Percentiles rank a stretch among this genome's conserved stretches.
Evolutionary conservation across 192 early-diverging fungal genomes (phyloP).

Genomic region (Umbelopsis ramanniana): DNA sequence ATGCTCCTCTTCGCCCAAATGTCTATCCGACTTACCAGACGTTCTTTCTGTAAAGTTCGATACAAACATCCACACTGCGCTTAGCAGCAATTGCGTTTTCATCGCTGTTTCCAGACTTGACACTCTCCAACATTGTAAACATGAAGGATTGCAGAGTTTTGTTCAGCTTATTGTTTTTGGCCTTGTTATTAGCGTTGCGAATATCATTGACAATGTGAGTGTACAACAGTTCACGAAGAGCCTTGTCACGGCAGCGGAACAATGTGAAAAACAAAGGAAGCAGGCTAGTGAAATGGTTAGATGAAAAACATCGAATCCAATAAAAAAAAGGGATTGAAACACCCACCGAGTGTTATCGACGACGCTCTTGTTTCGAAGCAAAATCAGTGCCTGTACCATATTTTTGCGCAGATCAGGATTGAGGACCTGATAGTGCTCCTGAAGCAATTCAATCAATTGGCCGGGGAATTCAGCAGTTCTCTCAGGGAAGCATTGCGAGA

Average conservation of each 20-base stretch:
- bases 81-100: constrained; percentile 92
- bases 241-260: constrained; percentile 93
- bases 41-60: constrained; percentile 95
- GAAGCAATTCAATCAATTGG: constrained; percentile 83
- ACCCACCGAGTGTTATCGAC: constrained; percentile 61
- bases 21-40: constrained; percentile 67
- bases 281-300: constrained; percentile 39
- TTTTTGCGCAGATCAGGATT: constrained; percentile 81
- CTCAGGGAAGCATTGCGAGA: constrained; percentile 85
- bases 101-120: constrained; percentile 63
- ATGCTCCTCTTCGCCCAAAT: not conserved
- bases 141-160: constrained; percentile 97
- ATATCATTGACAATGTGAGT: constrained; percentile 96
- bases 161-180: constrained; percentile 98
- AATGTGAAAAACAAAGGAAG: constrained; percentile 96
- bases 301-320: not conserved
- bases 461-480: constrained; percentile 80
- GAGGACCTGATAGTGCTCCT: constrained; percentile 80
- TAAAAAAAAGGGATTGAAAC: not conserved
- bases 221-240: constrained; percentile 87
- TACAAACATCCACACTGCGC: constrained; percentile 95
- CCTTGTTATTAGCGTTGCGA: constrained; percentile 88
- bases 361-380: constrained; percentile 86
- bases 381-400: constrained; percentile 87
- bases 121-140: constrained; percentile 91